Base-by-base conservation (phyloP, 2,329 filamentous ascomycete species). In the Sporothrix inflata region DNA sequence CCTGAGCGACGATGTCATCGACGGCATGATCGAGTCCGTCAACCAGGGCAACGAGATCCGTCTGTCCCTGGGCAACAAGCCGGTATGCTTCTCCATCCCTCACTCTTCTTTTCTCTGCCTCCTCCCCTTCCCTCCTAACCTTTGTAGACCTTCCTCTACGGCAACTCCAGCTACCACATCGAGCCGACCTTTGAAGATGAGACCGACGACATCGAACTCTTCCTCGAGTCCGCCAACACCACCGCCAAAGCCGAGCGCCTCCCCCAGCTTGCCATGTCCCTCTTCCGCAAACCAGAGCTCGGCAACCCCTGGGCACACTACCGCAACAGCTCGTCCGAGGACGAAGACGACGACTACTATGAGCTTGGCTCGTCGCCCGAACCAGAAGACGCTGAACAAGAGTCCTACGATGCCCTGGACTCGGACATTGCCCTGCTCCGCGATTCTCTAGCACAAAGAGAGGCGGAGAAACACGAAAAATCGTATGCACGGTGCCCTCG, bases 11-110 rank as follows among this genome's bases (percentile, higher is more conserved):
- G 83, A 82, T 78, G 83, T 89, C 69, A 86, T 91, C 76, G 87
- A 89, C 78, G 84, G 88, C 74, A 87, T 91, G 85, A 89, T 91
- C 75, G 84, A 84, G 79, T 88, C 86, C 77, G 84, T 87, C 51
- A 85, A 86, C 76, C 84, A 85, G 81, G 88, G 87, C 68, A 84
- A 87, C 71, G 82, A 85, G 61, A 84, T 91, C 70, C 83, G 88
- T 76, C 81, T 91, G 76, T 84, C 86, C 5, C 79, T 91, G 74
- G 89, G 89, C 53, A 83, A 82, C 77, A 84, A 81, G 76, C 89
- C 89, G 49, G 89, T 91, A 87, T 84, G 89, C 27, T 49, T 70
- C 14, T 60, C 45, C 19, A 21, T 27, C 4, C n/a, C 27, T 53
- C 40, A 19, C 4, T 14, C 27, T n/a, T 9, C 7, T 5, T 67